Base-by-base conservation (phyloP, 2,329 filamentous ascomycete species). In the Fusarium sp. region DNA sequence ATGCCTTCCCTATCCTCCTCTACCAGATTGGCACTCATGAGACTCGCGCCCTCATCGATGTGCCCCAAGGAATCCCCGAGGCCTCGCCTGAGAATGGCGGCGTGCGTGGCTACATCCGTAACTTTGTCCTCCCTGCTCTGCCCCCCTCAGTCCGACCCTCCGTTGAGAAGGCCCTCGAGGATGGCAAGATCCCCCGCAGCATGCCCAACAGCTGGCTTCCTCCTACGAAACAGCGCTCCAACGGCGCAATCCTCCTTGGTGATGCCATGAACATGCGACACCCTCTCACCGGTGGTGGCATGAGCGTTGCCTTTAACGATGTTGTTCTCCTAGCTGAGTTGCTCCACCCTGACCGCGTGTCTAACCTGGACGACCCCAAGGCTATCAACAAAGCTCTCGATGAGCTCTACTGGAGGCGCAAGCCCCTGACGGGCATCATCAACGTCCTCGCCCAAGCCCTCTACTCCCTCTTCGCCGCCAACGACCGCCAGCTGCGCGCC, bases 211-310 rank as follows among this genome's bases (percentile, higher is more conserved):
- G 93, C 71, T 99, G 94, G 88, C 90, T 99, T 3, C 95, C 97
- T 6, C 91, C 97, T 0, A 89, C 91, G 1, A 85, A 84, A 52
- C 93, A 93, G 70, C 79, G 79, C 5, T 70, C 80, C 52, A 83
- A 83, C 54, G 93, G 94, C 80, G 89, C 98, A 70, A 88, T 98
- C 58, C 87, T 99, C 39, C 88, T 98, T 10, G 97, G 97, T 68
- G 97, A 99, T 82, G 96, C 97, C 16, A 92, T 97, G 88, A 99
- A 99, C 86, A 99, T 99, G 97, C 94, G 97, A n/a, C 97, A 99
- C 84, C 97, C 97, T 2, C 88, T 99, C 14, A 99, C 97, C 0
- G 97, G 97, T 63, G 97, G 97, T 75, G 97, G 97, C 78, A 99
- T 99, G 97, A 98, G 96, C 0, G 97, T 98, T 2, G 97, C 95